Conservation (phyloP, 2,329 filamentous ascomycete genomes). For the Camptophora hylomeconis region DNA sequence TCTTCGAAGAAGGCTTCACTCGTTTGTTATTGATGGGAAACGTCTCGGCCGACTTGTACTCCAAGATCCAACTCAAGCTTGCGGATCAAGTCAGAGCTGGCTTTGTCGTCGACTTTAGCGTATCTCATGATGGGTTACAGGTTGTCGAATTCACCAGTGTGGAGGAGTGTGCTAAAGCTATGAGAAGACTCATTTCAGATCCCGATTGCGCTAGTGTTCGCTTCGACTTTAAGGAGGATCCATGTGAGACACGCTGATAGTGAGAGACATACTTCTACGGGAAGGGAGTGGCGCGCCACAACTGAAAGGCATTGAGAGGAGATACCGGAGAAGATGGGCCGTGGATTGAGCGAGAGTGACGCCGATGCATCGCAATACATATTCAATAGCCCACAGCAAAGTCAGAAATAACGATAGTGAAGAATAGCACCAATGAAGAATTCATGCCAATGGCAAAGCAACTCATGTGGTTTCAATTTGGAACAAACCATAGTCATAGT, state of each 20-base stretch:
- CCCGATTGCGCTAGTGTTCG: constrained; percentile 3
- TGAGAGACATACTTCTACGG: no score
- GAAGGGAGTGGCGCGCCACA: no score
- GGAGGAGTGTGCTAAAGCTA: constrained; percentile 11
- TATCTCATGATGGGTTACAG: constrained; percentile 8
- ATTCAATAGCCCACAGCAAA: no score
- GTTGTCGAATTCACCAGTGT: constrained; percentile 15
- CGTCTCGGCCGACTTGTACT: constrained; percentile 3
- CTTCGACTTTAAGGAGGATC: constrained; percentile 8
- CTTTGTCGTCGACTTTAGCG: constrained; percentile 11
- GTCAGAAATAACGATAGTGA: no score
- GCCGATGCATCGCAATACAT: no score
- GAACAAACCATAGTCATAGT: no score
- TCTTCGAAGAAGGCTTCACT: constrained; percentile 8
- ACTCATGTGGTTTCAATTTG: no score
- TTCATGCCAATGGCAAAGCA: no score
- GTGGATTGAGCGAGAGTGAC: no score
- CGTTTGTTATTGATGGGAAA: constrained; percentile 13
- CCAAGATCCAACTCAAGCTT: constrained; percentile 6
- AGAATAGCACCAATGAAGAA: no score
- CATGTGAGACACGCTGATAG: constrained; percentile 3
- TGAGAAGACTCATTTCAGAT: constrained; percentile 2
- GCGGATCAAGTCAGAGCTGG: constrained; percentile 3
- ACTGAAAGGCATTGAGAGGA: no score
- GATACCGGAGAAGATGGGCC: no score